Percentiles rank a stretch among this genome's conserved stretches.
These are phyloP conservation scores for Lichenothelia convexa DNA, from an alignment of 495 filamentous ascomycete genomes.

Conservation along the genomic window DNA sequence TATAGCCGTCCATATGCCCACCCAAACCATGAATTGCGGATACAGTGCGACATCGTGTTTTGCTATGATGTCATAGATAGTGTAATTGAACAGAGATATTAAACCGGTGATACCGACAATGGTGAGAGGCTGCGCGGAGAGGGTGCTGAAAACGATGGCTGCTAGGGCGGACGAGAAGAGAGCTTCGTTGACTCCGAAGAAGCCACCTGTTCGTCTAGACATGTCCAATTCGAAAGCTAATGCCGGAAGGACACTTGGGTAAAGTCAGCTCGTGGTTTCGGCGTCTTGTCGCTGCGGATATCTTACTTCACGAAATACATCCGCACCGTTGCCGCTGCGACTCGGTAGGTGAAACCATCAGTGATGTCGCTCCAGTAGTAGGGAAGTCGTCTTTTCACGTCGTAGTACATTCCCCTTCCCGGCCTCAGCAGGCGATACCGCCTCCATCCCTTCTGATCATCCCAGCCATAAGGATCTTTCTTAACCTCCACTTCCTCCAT, in stretches of 20 bases:
- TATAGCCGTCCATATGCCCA: conserved; percentile 25
- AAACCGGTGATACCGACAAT: conserved; percentile 21
- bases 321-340: conserved; percentile 22
- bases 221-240: conserved; percentile 29
- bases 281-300: no score
- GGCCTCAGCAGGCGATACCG: no score
- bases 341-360: conserved; percentile 27
- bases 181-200: conserved; percentile 29
- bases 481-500: no score
- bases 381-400: conserved; percentile 22
- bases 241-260: conserved; percentile 23
- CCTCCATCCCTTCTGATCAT: no score
- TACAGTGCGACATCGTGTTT: conserved; percentile 19
- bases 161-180: conserved; percentile 26
- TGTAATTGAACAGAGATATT: conserved; percentile 26
- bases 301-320: conserved; percentile 30
- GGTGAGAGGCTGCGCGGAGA: conserved; percentile 17
- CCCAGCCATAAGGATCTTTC: no score
- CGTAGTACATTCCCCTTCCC: conserved; percentile 27
- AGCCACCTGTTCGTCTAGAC: conserved; percentile 20
- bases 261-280: background rate
- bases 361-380: conserved; percentile 26
- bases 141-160: conserved; percentile 22
- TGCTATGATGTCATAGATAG: conserved; percentile 26
- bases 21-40: conserved; percentile 24